phyloP scores from a whole-genome alignment of 805 yeast genomes.

The Cyberlindnera sargentensis region DNA sequence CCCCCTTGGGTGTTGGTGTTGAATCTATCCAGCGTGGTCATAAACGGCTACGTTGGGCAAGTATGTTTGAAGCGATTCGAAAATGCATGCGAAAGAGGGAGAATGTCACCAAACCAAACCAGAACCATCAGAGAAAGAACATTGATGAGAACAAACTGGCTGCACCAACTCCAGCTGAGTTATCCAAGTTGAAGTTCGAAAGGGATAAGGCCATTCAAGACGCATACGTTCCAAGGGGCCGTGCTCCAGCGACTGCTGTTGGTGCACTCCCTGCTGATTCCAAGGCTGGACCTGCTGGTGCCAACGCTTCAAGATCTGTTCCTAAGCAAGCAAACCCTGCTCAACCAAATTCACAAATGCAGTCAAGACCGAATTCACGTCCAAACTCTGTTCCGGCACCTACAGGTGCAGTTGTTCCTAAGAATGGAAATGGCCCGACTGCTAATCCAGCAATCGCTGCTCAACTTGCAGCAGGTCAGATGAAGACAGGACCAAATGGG shows the following conservation, averaged over 20 bases:
- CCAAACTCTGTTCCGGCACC: constrained; percentile 15
- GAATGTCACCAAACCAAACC: constrained; percentile 54
- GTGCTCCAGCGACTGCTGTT: constrained; percentile 1
- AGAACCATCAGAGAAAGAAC: constrained; percentile 34
- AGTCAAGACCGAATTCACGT: constrained; percentile 2
- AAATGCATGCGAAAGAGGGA: constrained; percentile 88
- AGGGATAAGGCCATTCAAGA: constrained; percentile 82
- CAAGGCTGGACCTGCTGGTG: not conserved
- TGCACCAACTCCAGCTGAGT: constrained; percentile 77
- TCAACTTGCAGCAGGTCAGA: constrained; percentile 1
- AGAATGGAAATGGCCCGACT: not conserved
- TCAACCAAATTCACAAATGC: constrained; percentile 1
- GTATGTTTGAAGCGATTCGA: constrained; percentile 93
- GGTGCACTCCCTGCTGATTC: constrained; percentile 25
- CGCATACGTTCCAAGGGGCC: constrained; percentile 39
- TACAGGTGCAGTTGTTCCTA: not conserved
- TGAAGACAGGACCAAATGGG: constrained; percentile 36
- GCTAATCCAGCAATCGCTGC: constrained; percentile 2
- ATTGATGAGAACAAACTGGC: constrained; percentile 37
- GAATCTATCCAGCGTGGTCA: constrained; percentile 95
- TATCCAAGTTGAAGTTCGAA: constrained; percentile 76
- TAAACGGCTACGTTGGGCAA: constrained; percentile 86
- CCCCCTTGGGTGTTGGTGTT: constrained; percentile 89
- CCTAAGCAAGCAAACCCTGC: not conserved
- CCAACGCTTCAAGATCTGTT: constrained; percentile 1